Conservation (phyloP, 345 rosid species). For the Populus euphratica region DNA sequence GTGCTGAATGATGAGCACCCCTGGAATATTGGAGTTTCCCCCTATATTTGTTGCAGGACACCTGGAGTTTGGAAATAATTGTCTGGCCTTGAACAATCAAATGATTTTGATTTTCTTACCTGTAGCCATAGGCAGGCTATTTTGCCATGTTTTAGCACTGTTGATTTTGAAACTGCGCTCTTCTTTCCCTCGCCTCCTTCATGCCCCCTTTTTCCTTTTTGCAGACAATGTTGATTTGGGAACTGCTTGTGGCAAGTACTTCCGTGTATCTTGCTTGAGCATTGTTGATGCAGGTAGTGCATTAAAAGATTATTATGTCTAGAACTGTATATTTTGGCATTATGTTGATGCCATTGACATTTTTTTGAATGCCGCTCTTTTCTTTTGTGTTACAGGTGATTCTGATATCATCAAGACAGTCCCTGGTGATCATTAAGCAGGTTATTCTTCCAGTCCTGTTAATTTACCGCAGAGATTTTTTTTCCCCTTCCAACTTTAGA, state of each 20-base stretch:
- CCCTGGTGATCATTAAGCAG: slow-evolving; percentile 51
- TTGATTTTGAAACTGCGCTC: background rate
- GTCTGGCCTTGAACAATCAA: no score
- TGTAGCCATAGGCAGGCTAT: no score
- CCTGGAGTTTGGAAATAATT: background rate
- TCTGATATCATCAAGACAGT: slow-evolving; percentile 73
- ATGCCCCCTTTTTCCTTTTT: background rate
- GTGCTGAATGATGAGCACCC: background rate
- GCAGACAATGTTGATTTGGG: slow-evolving; percentile 68
- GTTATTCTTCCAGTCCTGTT: background rate
- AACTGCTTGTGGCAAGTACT: slow-evolving; percentile 73
- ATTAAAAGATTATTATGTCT: background rate
- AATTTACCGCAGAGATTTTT: background rate
- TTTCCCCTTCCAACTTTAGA: background rate
- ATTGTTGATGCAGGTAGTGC: slow-evolving; percentile 53
- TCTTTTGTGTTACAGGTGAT: slow-evolving; percentile 39
- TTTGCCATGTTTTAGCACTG: no score
- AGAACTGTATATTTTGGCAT: background rate
- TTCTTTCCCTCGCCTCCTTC: background rate
- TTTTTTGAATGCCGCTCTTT: background rate
- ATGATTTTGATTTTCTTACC: no score
- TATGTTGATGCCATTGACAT: background rate
- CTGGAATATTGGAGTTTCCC: background rate
- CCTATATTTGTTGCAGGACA: background rate
- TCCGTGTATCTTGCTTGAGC: slow-evolving; percentile 68